Percentiles rank a stretch among this genome's conserved stretches.
phyloP scores from a whole-genome alignment of 345 rosid species.

The Conringia planisiliqua region DNA sequence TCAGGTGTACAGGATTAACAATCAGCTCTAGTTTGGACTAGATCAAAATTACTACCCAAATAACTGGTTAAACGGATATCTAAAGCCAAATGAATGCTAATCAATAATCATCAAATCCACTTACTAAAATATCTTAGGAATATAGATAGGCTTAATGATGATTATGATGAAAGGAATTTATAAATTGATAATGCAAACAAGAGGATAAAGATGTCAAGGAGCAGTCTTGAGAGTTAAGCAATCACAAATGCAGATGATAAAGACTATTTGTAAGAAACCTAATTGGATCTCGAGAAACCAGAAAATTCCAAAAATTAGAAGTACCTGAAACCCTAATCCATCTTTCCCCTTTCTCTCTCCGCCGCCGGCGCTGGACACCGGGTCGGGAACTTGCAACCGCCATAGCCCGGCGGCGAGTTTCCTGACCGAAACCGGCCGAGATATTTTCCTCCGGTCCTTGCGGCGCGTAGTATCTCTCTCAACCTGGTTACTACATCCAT shows the following conservation, averaged over 20 bases:
- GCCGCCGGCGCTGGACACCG: conserved; percentile 31
- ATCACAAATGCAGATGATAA: background rate
- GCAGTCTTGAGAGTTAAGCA: conserved; percentile 16
- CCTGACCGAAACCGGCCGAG: conserved; percentile 60
- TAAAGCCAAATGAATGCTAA: background rate
- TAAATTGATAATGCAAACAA: background rate
- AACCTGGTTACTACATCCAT: conserved; percentile 29
- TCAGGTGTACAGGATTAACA: background rate
- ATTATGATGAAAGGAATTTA: background rate
- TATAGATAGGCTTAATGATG: background rate
- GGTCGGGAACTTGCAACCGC: conserved; percentile 70
- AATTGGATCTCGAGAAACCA: conserved; percentile 3
- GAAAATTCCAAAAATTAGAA: background rate
- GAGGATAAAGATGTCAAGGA: background rate
- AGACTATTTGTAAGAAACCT: background rate
- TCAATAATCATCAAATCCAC: too few relatives aligned
- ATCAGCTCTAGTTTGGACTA: background rate
- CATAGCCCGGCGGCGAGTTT: conserved; percentile 88
- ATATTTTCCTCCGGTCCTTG: conserved; percentile 35
- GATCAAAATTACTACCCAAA: background rate
- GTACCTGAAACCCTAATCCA: conserved; percentile 68
- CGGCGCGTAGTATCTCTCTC: conserved; percentile 32
- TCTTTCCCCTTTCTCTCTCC: conserved; percentile 40
- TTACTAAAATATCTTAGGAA: background rate
- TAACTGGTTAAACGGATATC: background rate